phyloP scores from a whole-genome alignment of 441 rosid species.

The Geranium incanum region DNA sequence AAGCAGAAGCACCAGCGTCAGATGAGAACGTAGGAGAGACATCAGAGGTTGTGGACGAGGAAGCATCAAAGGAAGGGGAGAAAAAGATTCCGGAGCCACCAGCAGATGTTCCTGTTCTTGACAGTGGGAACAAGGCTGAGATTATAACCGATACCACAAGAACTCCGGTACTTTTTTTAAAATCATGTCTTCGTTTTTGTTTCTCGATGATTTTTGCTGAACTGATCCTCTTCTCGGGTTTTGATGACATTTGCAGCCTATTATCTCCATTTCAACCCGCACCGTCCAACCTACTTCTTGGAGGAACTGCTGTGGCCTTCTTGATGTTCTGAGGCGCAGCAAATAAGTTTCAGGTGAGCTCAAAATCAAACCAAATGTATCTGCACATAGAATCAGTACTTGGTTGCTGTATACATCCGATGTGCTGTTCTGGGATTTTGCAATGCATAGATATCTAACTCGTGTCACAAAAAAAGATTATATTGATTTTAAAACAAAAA shows the following conservation, averaged over 20 bases:
- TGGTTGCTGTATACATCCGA: no score
- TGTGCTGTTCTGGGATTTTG: no score
- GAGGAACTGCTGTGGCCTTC: conserved; percentile 73
- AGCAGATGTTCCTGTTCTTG: conserved; percentile 16
- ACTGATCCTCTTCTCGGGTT: neutral
- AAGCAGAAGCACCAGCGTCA: conserved; percentile 7
- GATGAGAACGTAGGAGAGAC: conserved; percentile 21
- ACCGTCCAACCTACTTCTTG: conserved; percentile 41
- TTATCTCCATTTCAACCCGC: conserved; percentile 25
- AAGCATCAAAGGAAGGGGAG: conserved; percentile 14
- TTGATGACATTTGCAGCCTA: conserved; percentile 28
- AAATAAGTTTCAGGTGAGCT: conserved; percentile 32
- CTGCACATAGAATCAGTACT: neutral
- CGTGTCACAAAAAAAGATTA: no score
- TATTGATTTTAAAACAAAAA: no score
- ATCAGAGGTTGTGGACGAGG: conserved; percentile 11
- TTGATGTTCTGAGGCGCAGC: conserved; percentile 38
- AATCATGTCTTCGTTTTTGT: neutral
- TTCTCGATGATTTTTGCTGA: neutral
- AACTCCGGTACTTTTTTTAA: conserved; percentile 26
- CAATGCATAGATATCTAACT: no score
- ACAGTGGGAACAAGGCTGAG: conserved; percentile 21
- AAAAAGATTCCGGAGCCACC: conserved; percentile 7
- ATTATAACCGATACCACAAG: conserved; percentile 21
- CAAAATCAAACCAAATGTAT: neutral